Base-by-base conservation (phyloP, 495 filamentous ascomycete genomes). In the Platismatia glauca region DNA sequence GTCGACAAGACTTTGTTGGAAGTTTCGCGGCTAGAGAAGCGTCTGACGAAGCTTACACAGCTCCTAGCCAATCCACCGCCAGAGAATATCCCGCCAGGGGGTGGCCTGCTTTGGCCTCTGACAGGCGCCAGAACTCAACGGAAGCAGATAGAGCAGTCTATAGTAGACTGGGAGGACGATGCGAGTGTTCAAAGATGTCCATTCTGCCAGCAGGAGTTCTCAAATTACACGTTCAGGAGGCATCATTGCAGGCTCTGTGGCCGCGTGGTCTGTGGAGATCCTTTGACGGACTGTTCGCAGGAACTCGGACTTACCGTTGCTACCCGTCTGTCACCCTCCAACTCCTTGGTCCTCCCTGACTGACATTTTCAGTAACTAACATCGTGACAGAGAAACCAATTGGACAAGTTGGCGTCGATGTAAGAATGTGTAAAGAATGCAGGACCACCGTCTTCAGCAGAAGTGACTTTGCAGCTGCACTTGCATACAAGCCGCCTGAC, bases 241-340 rank as follows among this genome's bases (percentile, higher is more conserved):
- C 95, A 97, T 71, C 94, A 98, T 71, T 98, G 94, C 72, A 84
- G 94, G 59, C 83, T 95, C 71, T 98, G 94, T 68, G 94, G 94
- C 38, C 81, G 85, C 60, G 90, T 98, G 0, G 90, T 98, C 1
- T 98, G 94, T 68, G 90, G 89, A 20, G 94, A 97, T 73, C 82
- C 81, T 3, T 76, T 78, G 43, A 97, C 94, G 0, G 86, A 74
- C 22, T 98, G 94, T 73, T 98, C 94, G 2, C 82, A 75, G 53
- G 91, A 96, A 67, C 80, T 97, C 50, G 88, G 85, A 13, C 71
- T 98, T 58, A 88, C 86, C 70, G 87, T 97, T 31, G 77, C 88
- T 69, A 75, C 82, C 57, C 67, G 89, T 91, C 80, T 71, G 86
- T 78, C 15, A 55, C 18, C n/a, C n/a, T 15, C 39, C 22, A 31